Evolutionary conservation across 2,329 filamentous ascomycete genomes (phyloP).

Genomic region (Colletotrichum sidae): DNA sequence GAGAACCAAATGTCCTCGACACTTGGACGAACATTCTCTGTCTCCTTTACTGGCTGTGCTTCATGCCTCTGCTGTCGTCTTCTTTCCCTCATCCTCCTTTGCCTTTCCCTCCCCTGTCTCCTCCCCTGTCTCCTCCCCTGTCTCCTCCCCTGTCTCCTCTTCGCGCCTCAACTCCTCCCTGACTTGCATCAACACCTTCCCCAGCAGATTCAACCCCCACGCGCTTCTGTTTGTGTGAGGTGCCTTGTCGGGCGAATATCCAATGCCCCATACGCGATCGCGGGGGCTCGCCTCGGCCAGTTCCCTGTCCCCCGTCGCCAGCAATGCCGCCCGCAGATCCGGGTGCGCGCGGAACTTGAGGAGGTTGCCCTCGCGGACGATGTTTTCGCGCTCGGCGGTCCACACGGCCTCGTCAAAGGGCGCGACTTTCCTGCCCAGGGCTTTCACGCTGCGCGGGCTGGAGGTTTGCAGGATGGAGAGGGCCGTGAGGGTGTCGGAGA

Average conservation of each 20-base stretch:
- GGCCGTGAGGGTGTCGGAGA: conserved; percentile 57
- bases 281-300: conserved; percentile 71
- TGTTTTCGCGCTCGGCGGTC: conserved; percentile 60
- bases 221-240: conserved; percentile 51
- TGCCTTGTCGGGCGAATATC: conserved; percentile 65
- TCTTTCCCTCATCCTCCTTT: neutral
- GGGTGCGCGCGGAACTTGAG: conserved; percentile 67
- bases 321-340: conserved; percentile 60
- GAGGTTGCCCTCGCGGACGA: conserved; percentile 69
- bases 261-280: conserved; percentile 76
- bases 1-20: conserved; percentile 25
- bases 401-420: conserved; percentile 65
- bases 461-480: conserved; percentile 59
- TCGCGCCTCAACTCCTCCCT: conserved; percentile 62
- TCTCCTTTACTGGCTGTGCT: neutral
- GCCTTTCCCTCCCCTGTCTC: neutral
- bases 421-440: conserved; percentile 65
- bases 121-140: no score
- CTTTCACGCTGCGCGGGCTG: conserved; percentile 61
- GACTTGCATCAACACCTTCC: conserved; percentile 70
- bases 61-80: neutral
- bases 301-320: conserved; percentile 69
- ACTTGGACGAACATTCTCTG: neutral
- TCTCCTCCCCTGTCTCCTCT: conserved; percentile 38
- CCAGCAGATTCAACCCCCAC: conserved; percentile 76